These are phyloP conservation scores for Fraxinus albicans DNA, from an alignment of 305 asterid genomes.

Conservation along the genomic window DNA sequence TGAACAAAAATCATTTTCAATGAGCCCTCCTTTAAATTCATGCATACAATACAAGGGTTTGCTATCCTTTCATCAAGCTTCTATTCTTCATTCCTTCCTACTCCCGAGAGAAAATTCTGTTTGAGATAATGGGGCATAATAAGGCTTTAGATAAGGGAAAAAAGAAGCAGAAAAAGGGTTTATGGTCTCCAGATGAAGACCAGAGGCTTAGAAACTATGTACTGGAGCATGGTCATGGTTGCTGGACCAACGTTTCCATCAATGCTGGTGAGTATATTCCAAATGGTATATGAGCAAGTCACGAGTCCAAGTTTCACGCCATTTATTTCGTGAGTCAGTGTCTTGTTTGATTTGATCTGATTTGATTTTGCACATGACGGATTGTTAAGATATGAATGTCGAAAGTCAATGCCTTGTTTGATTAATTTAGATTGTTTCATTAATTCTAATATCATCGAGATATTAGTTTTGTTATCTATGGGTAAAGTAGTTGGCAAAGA, in stretches of 20 bases:
- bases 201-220: constrained; percentile 62
- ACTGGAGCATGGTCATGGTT: constrained; percentile 54
- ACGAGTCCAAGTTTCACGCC: background rate
- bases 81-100: constrained; percentile 1
- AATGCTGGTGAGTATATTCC: constrained; percentile 60
- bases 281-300: background rate
- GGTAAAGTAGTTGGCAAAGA: background rate
- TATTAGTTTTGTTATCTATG: background rate
- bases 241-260: constrained; percentile 78
- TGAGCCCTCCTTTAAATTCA: constrained; percentile 38
- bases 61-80: constrained; percentile 22
- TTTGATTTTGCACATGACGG: background rate
- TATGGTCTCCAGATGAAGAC: constrained; percentile 91
- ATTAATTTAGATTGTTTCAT: background rate
- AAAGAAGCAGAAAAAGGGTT: constrained; percentile 64
- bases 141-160: constrained; percentile 39
- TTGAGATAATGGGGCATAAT: constrained; percentile 35
- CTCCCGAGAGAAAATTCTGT: background rate
- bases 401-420: background rate
- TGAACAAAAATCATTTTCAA: background rate
- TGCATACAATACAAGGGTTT: background rate
- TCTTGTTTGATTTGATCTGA: background rate
- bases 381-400: background rate
- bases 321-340: background rate
- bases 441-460: background rate